phyloP scores from a whole-genome alignment of 2,329 filamentous ascomycete species.

The Aspergillus fijiensis region DNA sequence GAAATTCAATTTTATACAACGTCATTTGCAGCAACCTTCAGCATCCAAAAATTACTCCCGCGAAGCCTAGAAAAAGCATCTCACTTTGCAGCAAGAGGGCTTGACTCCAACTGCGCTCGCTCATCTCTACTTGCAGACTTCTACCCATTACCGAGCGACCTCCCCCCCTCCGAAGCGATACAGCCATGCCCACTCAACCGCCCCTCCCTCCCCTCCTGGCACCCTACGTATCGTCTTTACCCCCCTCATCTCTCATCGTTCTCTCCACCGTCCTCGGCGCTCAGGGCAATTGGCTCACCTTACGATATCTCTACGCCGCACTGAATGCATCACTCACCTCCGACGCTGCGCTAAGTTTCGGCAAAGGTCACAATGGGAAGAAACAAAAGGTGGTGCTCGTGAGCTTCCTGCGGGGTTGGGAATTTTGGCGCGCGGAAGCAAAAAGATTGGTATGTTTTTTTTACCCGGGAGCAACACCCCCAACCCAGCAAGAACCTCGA shows the following conservation, averaged over 20 bases:
- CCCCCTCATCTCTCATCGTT: slow-evolving; percentile 41
- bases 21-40: slow-evolving; percentile 10
- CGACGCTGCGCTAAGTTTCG: slow-evolving; percentile 22
- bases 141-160: not conserved
- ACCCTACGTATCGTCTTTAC: slow-evolving; percentile 38
- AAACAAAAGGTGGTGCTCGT: slow-evolving; percentile 66
- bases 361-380: slow-evolving; percentile 30
- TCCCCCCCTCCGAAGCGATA: not conserved
- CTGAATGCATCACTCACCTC: slow-evolving; percentile 32
- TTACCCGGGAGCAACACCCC: too few relatives aligned
- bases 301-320: slow-evolving; percentile 52
- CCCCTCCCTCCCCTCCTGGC: slow-evolving; percentile 42
- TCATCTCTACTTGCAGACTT: not conserved
- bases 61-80: too few relatives aligned
- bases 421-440: slow-evolving; percentile 74
- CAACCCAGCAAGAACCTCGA: too few relatives aligned
- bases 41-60: too few relatives aligned
- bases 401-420: slow-evolving; percentile 75
- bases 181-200: slow-evolving; percentile 40
- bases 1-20: slow-evolving; percentile 27
- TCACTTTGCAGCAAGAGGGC: too few relatives aligned
- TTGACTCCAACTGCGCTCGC: too few relatives aligned
- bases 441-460: slow-evolving; percentile 59
- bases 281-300: slow-evolving; percentile 57
- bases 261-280: slow-evolving; percentile 48